Base-by-base conservation (phyloP, 371 early-diverging fungal genomes). In the Mortierella sp. region DNA sequence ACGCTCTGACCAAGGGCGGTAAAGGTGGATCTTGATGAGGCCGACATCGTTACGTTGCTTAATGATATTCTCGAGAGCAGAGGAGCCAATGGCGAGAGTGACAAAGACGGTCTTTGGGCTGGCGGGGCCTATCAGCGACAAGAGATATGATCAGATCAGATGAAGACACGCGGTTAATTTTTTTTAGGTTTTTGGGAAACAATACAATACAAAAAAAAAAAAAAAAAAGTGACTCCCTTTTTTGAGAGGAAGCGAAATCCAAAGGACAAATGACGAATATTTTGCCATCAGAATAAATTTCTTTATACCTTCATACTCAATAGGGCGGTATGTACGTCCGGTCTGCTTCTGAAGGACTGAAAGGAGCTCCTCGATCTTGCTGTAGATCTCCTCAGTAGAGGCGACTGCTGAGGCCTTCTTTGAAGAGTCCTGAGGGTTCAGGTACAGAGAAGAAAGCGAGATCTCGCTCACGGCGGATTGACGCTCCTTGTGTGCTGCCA, bases 1-100 rank as follows among this genome's bases (percentile, higher is more conserved):
- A 32, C 77, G 82, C 45, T 87, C 85, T 13, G 88, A 87, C 86
- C 88, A 87, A 59, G 94, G 94, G 55, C 94, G 86, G 76, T 89
- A 88, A 41, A 92, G 85, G 63, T 87, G 82, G 63, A 94, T 77
- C 76, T 91, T 91, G 79, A 94, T 78, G 1, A 88, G 81, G 67
- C 93, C 94, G 1, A 85, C 70, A 55, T 87, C 86, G 62, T 76
- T 70, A 36, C 83, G 65, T 45, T 58, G 62, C 58, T 70, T 43
- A 74, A 71, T 62, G 62, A 72, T 59, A 38, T 84, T 60, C 43
- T 89, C 89, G 24, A 90, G 85, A 4, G 84, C 85, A 8, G 83
- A 83, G 21, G 93, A 87, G 45, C 87, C 91, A 28, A 91, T 88
- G 55, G 91, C 92, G 71, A 92, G 85, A 3, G 90, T 87, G 22